Conservation (phyloP, 2,329 filamentous ascomycete species). For the Thelonectria blattea region DNA sequence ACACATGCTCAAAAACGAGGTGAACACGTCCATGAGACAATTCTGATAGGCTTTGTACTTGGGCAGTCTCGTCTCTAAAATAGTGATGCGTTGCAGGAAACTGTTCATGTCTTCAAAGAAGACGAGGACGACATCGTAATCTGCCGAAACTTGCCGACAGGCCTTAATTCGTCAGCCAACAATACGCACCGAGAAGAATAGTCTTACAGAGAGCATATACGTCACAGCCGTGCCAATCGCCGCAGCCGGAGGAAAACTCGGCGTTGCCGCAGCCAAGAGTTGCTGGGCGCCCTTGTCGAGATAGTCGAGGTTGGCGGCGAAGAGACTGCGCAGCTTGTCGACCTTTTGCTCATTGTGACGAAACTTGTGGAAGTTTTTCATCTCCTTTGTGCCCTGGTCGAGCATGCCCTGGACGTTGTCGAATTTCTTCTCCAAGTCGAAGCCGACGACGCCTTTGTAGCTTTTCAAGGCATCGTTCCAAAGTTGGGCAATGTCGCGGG, state of each 20-base stretch:
- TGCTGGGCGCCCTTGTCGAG: slow-evolving; percentile 40
- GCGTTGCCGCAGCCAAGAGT: slow-evolving; percentile 38
- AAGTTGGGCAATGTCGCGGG: slow-evolving; percentile 39
- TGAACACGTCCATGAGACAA: slow-evolving; percentile 47
- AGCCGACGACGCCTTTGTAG: slow-evolving; percentile 43
- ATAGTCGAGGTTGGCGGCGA: slow-evolving; percentile 39
- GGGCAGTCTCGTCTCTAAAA: slow-evolving; percentile 43
- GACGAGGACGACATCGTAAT: slow-evolving; percentile 47
- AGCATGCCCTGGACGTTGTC: slow-evolving; percentile 37
- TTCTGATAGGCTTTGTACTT: slow-evolving; percentile 40
- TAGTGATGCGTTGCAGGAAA: slow-evolving; percentile 43
- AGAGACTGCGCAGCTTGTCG: slow-evolving; percentile 40
- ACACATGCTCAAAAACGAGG: slow-evolving; percentile 42
- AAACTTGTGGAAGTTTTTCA: slow-evolving; percentile 43
- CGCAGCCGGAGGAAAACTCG: slow-evolving; percentile 42
- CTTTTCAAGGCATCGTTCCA: slow-evolving; percentile 43
- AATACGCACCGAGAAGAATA: neutral
- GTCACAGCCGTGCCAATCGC: slow-evolving; percentile 45
- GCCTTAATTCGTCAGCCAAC: slow-evolving; percentile 26
- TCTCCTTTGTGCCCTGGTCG: slow-evolving; percentile 36
- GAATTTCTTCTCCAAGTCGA: slow-evolving; percentile 41
- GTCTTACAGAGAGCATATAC: slow-evolving; percentile 38
- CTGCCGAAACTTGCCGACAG: slow-evolving; percentile 41
- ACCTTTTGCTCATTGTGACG: slow-evolving; percentile 44
- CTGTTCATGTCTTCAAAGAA: slow-evolving; percentile 49